Base-by-base conservation (phyloP, 2,329 filamentous ascomycete genomes). In the Emericellopsis atlantica region DNA sequence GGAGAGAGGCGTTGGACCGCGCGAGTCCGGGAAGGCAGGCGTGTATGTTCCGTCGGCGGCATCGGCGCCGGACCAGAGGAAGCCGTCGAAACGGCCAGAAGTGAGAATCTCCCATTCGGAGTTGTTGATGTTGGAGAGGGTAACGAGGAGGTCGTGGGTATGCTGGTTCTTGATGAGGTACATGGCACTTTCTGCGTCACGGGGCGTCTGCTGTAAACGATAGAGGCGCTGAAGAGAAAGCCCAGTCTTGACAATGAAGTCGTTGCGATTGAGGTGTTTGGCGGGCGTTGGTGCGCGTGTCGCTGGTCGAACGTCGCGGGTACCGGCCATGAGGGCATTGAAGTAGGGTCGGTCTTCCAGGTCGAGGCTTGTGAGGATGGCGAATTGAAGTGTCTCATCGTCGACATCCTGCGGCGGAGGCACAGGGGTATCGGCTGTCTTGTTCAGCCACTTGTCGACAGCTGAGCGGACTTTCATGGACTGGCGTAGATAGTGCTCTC, bases 31-130 rank as follows among this genome's bases (percentile, higher is more conserved):
- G 40, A 58, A 54, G 26, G 54, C 70, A 24, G 36, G 36, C n/a
- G 21, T 38, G 42, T 58, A 59, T 32, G 43, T 53, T 34, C 70
- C 67, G 22, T 74, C 72, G 26, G 26, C 26, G n/a, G 51, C 57
- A 40, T 95, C 89, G 6, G 86, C 87, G 18, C 90, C 90, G 36
- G 87, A 94, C 78, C 90, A 94, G 16, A 95, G 70, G 62, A 96
- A 96, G 4, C 90, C 90, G 54, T 95, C 89, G 52, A 96, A 96
- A 23, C 90, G 83, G 23, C 90, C 90, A 0, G 90, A 95, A 5
- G 83, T 86, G 11, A 96, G 70, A 42, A 96, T 94, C 46, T 95
- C 90, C 90, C 90, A 96, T 60, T 96, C 90, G n/a, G 85, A 84
- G 37, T 80, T 76, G 54, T 83, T 92, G 50, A 96, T 92, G 40